phyloP scores from a whole-genome alignment of 768 basidiomycete genomes.

The Gelatoporia subvermispora region DNA sequence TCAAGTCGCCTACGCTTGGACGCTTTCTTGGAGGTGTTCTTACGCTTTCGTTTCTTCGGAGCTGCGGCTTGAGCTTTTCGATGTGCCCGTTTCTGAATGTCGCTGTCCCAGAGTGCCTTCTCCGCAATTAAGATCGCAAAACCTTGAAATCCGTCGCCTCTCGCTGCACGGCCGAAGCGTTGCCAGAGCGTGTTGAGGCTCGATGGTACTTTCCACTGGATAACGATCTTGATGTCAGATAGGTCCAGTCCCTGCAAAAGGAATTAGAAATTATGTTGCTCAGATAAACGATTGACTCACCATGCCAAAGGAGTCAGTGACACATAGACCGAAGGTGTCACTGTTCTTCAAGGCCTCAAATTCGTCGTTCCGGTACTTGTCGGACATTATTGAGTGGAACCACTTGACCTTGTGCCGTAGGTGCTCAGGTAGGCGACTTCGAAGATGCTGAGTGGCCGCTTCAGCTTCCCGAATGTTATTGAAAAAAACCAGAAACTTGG shows the following conservation, averaged over 20 bases:
- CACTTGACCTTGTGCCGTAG: slow-evolving; percentile 17
- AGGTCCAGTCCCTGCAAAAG: slow-evolving; percentile 36
- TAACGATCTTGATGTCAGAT: slow-evolving; percentile 27
- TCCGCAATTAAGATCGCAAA: slow-evolving; percentile 14
- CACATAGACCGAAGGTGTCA: slow-evolving; percentile 23
- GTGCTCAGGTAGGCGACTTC: background rate
- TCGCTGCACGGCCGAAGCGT: slow-evolving; percentile 27
- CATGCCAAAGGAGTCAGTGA: slow-evolving; percentile 32
- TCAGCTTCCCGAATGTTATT: slow-evolving; percentile 15
- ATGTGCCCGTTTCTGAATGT: background rate
- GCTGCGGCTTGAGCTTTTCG: too few species aligned
- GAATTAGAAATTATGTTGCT: too few species aligned
- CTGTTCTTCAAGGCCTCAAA: too few species aligned
- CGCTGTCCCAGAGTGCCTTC: slow-evolving; percentile 7
- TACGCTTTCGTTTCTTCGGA: too few species aligned
- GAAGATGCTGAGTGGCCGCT: slow-evolving; percentile 3
- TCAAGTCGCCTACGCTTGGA: too few species aligned
- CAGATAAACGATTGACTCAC: too few species aligned
- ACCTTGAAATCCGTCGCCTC: slow-evolving; percentile 7
- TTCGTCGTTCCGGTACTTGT: too few species aligned
- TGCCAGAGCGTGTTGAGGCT: slow-evolving; percentile 29
- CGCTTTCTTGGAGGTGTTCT: too few species aligned
- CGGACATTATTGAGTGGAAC: slow-evolving; percentile 26
- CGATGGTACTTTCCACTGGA: slow-evolving; percentile 29
- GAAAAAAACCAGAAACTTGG: slow-evolving; percentile 22